Evolutionary conservation across 2,329 filamentous ascomycete genomes (phyloP), one percentile per base, ranked within the genome.

Genomic region (Gnomoniopsis smithogilvyi): DNA sequence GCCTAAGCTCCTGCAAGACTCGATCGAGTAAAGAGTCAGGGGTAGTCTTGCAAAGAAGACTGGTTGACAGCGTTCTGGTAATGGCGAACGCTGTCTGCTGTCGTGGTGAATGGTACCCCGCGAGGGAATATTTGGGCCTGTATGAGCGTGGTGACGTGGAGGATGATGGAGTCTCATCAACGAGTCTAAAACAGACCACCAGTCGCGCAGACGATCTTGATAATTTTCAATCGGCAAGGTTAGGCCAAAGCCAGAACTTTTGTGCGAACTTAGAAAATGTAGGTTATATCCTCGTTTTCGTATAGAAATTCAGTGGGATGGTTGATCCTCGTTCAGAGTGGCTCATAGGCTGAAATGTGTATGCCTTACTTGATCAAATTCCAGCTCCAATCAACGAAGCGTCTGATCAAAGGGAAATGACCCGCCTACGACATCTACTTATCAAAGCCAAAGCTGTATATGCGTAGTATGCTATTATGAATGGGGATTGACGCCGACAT

Each of bases 1-100:
- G 59, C 59, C 54, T 56, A 51, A 55, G 59, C 59, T 55, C 48
- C 59, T 43, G 51, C 55, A 47, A 57, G 30, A 33, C 34, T 47
- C 17, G 49, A 10, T 47, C 17, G 49, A 10, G 49, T 10, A 7
- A 14, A 15, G 2, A 14, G 17, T 14, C 36, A 41, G 36, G 17
- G 17, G 8, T 30, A 30, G 26, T 30, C 26, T 8, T 30, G 36
- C 12, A 41, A 41, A 41, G 12, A 3, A 1, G 8, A 30, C 26
- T 4, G 26, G 26, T 30, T 30, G 26, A 30, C 26, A 8, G 8
- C 26, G 26, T 4, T 30, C 26, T 30, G 26, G 26, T 8, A 30
- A 30, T 30, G 26, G 26, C 26, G 8, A 30, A 30, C 26, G 26
- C 26, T 30, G 26, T 30, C 26, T 30, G 36, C 36, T 15, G 15